Base-by-base conservation (phyloP, 768 basidiomycete species). In the Psilocybe tampanensis region DNA sequence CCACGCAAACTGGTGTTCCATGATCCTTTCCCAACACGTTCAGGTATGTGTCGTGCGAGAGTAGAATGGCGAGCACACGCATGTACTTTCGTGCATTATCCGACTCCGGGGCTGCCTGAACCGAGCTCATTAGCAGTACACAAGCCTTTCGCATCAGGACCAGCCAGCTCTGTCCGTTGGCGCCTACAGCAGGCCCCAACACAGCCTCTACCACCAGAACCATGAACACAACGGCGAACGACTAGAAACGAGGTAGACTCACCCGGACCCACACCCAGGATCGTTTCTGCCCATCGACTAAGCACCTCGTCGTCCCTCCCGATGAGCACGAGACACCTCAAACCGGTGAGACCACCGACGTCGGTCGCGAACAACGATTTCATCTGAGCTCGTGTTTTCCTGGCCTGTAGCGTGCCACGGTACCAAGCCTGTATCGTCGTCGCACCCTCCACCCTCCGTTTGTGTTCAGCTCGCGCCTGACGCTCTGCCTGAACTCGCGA, bases 371-470 rank as follows among this genome's bases (percentile, higher is more conserved):
- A 89, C 8, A 68, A 55, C 24, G 49, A 63, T 51, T 79, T 72
- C 68, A 93, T 64, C n/a, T 80, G 69, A 34, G 58, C 64, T 62
- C 80, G 77, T 12, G 79, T 76, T 8, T 53, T 64, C 47, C 71
- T 71, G 3, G 72, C 74, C 51, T 82, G 80, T 29, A 64, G 62
- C 5, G 73, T 62, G 4, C 86, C 86, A 6, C 87, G 73, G 85
- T 88, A 92, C 83, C 82, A 88, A 17, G 83, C 80, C 65, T 93
- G 92, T 22, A 94, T 77, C 50, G 71, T 75, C 4, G 77, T 65
- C 0, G 89, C 89, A 44, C 74, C 80, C 22, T 90, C 89, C 44
- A 81, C 76, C 55, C 78, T 76, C 44, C 75, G 77, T 59, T 85
- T 83, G 19, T 73, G 72, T 50, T 83, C 81, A 24, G 79, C 72